Conservation (phyloP, 2,329 filamentous ascomycete genomes). For the Aspergillus felis region DNA sequence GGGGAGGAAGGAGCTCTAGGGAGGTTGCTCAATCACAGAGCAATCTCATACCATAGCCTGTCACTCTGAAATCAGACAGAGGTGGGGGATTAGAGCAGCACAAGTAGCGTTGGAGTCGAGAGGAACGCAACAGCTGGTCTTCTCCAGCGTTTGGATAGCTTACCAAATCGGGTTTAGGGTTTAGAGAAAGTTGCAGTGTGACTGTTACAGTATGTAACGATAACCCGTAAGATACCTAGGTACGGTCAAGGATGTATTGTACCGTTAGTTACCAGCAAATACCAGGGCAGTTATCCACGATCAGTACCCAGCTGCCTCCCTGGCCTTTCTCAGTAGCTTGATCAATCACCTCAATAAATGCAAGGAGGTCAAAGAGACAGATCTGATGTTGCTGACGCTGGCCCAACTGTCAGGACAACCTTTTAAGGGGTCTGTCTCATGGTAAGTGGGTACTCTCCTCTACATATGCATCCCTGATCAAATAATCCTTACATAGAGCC, state of each 20-base stretch:
- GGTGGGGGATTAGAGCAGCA: not conserved
- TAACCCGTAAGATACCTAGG: not conserved
- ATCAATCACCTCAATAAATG: not conserved
- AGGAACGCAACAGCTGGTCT: slow-evolving; percentile 18
- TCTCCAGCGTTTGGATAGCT: slow-evolving; percentile 10
- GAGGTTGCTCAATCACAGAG: slow-evolving; percentile 11
- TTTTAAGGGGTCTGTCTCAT: not conserved
- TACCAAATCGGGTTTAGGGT: slow-evolving; percentile 13
- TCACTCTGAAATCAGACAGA: slow-evolving; percentile 1
- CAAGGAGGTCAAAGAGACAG: not conserved
- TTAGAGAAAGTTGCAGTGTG: slow-evolving; percentile 4
- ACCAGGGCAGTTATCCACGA: not conserved
- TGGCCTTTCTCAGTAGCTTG: not conserved
- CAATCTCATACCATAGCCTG: slow-evolving; percentile 18
- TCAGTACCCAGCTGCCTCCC: not conserved
- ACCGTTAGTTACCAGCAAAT: not conserved
- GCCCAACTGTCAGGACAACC: too few relatives aligned
- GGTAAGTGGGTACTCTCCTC: not conserved
- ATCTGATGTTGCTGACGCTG: too few relatives aligned
- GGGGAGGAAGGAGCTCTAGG: slow-evolving; percentile 15
- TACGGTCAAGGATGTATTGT: not conserved
- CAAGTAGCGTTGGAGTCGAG: not conserved
- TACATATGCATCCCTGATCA: not conserved
- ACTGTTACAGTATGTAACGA: not conserved
- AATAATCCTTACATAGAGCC: not conserved